Conservation (phyloP, 2,329 filamentous ascomycete species). For the Acrocalymma vagum region DNA sequence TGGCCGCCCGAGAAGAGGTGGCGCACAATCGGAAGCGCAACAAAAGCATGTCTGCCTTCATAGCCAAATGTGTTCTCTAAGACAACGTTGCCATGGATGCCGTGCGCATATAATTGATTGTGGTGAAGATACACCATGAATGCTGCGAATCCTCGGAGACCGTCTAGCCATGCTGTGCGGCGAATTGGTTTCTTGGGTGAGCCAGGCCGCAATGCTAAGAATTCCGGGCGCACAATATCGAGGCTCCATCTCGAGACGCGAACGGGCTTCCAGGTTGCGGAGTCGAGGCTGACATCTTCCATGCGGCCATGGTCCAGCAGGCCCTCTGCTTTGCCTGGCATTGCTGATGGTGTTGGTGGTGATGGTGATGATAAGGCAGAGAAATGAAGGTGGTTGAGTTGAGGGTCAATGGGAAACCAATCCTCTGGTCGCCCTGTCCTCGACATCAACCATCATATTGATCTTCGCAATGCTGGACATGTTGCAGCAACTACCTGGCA, state of each 20-base stretch:
- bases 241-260: conserved; percentile 38
- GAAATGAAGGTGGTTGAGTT: neutral
- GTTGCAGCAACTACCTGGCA: too few species aligned
- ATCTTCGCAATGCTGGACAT: too few species aligned
- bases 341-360: conserved; percentile 14
- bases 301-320: conserved; percentile 32
- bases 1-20: conserved; percentile 59
- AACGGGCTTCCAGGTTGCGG: conserved; percentile 35
- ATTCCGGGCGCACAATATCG: conserved; percentile 41
- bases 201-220: conserved; percentile 27
- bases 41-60: conserved; percentile 38
- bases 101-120: conserved; percentile 56
- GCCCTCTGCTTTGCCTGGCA: conserved; percentile 40
- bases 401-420: neutral
- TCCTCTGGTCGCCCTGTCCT: too few species aligned
- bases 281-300: conserved; percentile 34
- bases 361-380: neutral
- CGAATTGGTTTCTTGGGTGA: conserved; percentile 30
- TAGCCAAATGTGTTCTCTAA: conserved; percentile 47
- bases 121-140: conserved; percentile 71
- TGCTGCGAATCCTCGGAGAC: conserved; percentile 72
- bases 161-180: conserved; percentile 61
- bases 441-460: too few species aligned
- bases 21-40: conserved; percentile 51
- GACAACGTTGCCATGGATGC: conserved; percentile 57